Base-by-base conservation (phyloP, 2,329 filamentous ascomycete species). In the Trichoderma sp. region DNA sequence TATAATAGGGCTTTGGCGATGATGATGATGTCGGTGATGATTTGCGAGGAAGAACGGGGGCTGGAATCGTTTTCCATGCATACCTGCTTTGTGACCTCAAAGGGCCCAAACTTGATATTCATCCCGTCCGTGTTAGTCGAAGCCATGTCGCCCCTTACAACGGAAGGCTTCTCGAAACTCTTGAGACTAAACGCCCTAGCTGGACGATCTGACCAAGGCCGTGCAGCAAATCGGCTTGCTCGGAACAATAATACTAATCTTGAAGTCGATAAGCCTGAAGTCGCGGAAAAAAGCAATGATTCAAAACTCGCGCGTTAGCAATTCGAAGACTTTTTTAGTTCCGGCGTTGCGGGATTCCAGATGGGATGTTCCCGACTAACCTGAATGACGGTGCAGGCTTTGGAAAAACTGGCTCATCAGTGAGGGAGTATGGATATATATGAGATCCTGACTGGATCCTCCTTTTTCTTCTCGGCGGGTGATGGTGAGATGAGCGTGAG, bases 51-150 rank as follows among this genome's bases (percentile, higher is more conserved):
- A 48, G 22, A 15, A 4, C 5, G 5, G 25, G 13, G 6, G 12
- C 25, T 42, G 10, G 17, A 1, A 10, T 32, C 9, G 8, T 22
- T 22, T 7, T 5, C 9, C 19, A 52, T 37, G 13, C 80, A 73
- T 79, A 91, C 90, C 82, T 93, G 92, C 19, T 87, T 83, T 13
- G 91, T 92, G 65, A 96, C 91, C 68, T 91, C 83, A 75, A 91
- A 94, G 9, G 89, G 86, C 15, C 92, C 92, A 75, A 96, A 95
- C 75, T 88, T 84, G 72, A 94, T 77, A 27, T 35, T 67, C 59
- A 66, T 70, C 5, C 69, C 74, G 25, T 71, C 71, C 27, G 70
- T 67, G 22, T 68, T 73, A 34, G 77, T 73, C 19, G 72, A 72
- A 56, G 76, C 74, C 76, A 79, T 80, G 72, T 72, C 72, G 69